Percentiles rank a stretch among this genome's conserved stretches.
These are phyloP conservation scores for Ascochyta koolunga DNA, from an alignment of 2,329 filamentous ascomycete genomes.

Conservation along the genomic window DNA sequence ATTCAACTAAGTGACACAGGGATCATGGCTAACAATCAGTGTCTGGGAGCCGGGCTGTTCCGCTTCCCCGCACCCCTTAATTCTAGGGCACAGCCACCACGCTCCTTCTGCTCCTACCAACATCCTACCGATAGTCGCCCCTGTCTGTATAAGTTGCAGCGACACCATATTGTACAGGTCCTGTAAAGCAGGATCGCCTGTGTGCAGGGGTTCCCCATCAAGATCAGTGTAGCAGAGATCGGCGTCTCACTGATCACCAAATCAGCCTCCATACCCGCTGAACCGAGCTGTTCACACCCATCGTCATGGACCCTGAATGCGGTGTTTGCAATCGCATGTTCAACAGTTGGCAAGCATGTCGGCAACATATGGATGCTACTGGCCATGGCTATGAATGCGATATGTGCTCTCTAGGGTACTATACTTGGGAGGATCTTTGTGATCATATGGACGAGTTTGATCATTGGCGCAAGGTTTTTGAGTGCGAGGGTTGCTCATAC, in stretches of 20 bases:
- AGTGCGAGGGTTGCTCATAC: conserved; percentile 20
- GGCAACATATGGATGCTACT: conserved; percentile 27
- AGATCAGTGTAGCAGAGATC: too few species aligned
- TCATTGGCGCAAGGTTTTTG: conserved; percentile 16
- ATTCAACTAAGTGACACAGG: background rate
- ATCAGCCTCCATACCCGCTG: background rate
- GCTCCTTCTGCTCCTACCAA: background rate
- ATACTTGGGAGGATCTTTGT: background rate
- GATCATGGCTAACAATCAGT: background rate
- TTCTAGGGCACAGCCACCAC: background rate
- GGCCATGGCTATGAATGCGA: conserved; percentile 24
- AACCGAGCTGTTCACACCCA: background rate
- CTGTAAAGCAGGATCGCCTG: too few species aligned
- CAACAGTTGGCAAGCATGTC: conserved; percentile 11
- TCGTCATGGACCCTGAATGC: conserved; percentile 15
- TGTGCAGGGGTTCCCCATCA: too few species aligned
- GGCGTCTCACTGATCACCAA: background rate
- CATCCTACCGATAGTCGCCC: too few species aligned
- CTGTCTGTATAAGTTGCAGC: too few species aligned
- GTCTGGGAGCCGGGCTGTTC: background rate
- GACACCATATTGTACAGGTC: too few species aligned
- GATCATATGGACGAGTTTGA: conserved; percentile 20
- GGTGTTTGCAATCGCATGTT: conserved; percentile 24
- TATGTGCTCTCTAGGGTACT: conserved; percentile 8
- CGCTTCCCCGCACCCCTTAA: background rate